A percentile compares a stretch with the other conserved stretches of the same genome.
phyloP scores from a whole-genome alignment of 2,329 filamentous ascomycete genomes.

The Sporothrix sp. region DNA sequence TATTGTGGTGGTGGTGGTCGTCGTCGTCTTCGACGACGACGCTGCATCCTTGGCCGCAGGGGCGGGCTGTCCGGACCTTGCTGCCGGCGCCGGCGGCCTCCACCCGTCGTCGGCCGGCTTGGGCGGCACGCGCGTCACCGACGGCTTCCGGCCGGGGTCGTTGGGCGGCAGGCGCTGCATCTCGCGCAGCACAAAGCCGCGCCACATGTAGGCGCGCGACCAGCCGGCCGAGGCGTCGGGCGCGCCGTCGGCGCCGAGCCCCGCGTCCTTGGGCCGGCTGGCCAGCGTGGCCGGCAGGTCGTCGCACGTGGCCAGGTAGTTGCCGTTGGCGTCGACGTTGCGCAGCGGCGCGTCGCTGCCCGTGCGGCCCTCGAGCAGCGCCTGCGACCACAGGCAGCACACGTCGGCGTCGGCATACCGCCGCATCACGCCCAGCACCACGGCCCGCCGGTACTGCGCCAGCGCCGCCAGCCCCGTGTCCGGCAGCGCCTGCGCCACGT shows the following conservation, averaged over 20 bases:
- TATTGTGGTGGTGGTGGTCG: background rate
- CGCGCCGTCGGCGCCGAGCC: slow-evolving; percentile 19
- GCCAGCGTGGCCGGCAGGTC: slow-evolving; percentile 23
- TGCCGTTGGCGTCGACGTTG: slow-evolving; percentile 35
- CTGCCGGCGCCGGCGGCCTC: background rate
- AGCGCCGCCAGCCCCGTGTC: slow-evolving; percentile 64
- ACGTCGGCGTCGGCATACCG: slow-evolving; percentile 66
- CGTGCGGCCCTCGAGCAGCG: slow-evolving; percentile 27
- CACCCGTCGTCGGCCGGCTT: too few relatives aligned
- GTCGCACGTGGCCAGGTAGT: slow-evolving; percentile 34
- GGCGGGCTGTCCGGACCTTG: too few relatives aligned
- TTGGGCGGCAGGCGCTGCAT: slow-evolving; percentile 36
- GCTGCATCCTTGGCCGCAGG: background rate
- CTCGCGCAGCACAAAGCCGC: slow-evolving; percentile 36
- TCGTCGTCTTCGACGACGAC: background rate
- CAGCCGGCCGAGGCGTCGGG: slow-evolving; percentile 21
- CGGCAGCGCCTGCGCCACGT: slow-evolving; percentile 54
- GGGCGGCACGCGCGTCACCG: slow-evolving; percentile 26
- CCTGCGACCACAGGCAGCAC: slow-evolving; percentile 52
- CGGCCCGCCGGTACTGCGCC: slow-evolving; percentile 71
- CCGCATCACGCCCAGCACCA: slow-evolving; percentile 60
- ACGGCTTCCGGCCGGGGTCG: slow-evolving; percentile 38
- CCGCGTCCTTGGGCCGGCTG: slow-evolving; percentile 15
- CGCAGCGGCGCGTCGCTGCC: slow-evolving; percentile 25
- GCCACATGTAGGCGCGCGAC: slow-evolving; percentile 36